A percentile compares a stretch with the other conserved stretches of the same genome.
Evolutionary conservation across 805 yeast species (phyloP).

Genomic region (Sungouiella thailandica): DNA sequence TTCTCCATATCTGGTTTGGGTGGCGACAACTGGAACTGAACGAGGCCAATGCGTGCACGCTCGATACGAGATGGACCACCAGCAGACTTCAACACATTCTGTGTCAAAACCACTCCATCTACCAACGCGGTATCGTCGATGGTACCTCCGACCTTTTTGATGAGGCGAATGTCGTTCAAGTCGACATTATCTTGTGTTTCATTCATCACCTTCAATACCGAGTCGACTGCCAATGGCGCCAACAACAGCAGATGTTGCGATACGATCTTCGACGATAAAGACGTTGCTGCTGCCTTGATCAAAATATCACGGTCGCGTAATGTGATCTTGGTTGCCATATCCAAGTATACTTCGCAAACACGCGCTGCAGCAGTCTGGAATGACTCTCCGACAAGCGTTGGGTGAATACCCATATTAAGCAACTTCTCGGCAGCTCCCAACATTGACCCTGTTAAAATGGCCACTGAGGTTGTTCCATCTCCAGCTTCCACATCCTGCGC

Average conservation of each 20-base stretch:
- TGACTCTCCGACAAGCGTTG: slow-evolving; percentile 89
- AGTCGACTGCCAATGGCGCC: slow-evolving; percentile 92
- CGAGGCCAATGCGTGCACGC: slow-evolving; percentile 84
- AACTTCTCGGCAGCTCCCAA: slow-evolving; percentile 93
- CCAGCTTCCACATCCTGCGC: slow-evolving; percentile 99
- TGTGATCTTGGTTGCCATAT: slow-evolving; percentile 80
- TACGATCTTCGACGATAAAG: slow-evolving; percentile 91
- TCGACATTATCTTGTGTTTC: slow-evolving; percentile 66
- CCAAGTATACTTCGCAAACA: slow-evolving; percentile 74
- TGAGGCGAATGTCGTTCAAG: slow-evolving; percentile 77
- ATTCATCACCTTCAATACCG: slow-evolving; percentile 74
- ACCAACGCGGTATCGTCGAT: slow-evolving; percentile 93
- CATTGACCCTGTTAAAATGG: slow-evolving; percentile 89
- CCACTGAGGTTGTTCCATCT: slow-evolving; percentile 98
- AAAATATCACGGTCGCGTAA: slow-evolving; percentile 77
- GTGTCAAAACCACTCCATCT: slow-evolving; percentile 91
- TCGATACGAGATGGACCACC: slow-evolving; percentile 95
- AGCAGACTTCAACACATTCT: slow-evolving; percentile 80
- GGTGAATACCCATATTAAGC: slow-evolving; percentile 88
- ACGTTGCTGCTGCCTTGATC: slow-evolving; percentile 89
- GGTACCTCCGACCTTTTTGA: slow-evolving; percentile 96
- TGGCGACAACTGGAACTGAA: slow-evolving; percentile 93
- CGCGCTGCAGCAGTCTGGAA: slow-evolving; percentile 85
- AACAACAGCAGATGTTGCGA: slow-evolving; percentile 82
- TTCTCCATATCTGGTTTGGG: slow-evolving; percentile 98